Percentiles rank a stretch among this genome's conserved stretches.
These are phyloP conservation scores for Candida nanaspora DNA, from an alignment of 805 yeast genomes.

Conservation along the genomic window DNA sequence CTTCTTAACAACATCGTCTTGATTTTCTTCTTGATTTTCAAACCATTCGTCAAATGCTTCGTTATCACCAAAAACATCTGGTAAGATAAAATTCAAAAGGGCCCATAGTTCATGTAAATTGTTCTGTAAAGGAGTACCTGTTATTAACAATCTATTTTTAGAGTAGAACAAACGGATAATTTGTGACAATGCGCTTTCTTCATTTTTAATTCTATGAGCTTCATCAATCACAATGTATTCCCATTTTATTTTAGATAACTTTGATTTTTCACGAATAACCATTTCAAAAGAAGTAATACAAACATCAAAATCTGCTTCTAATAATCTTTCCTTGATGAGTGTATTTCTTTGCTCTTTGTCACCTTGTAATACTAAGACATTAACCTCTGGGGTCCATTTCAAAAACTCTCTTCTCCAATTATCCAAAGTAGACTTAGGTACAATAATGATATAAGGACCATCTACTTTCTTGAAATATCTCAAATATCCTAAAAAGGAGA, in stretches of 20 bases:
- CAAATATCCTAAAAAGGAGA: conserved; percentile 82
- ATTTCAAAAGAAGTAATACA: conserved; percentile 88
- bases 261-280: conserved; percentile 82
- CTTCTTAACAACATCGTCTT: conserved; percentile 81
- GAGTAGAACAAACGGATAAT: conserved; percentile 86
- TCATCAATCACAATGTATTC: conserved; percentile 91
- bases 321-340: conserved; percentile 49
- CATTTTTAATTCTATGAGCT: conserved; percentile 95
- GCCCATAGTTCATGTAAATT: conserved; percentile 97
- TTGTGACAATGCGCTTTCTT: conserved; percentile 85
- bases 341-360: conserved; percentile 70
- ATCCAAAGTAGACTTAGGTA: conserved; percentile 92
- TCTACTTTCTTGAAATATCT: conserved; percentile 70
- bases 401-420: conserved; percentile 95
- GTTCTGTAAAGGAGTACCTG: conserved; percentile 95
- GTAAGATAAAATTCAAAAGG: conserved; percentile 76
- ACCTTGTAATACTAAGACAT: conserved; percentile 81
- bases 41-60: conserved; percentile 92
- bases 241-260: conserved; percentile 80
- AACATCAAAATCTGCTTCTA: conserved; percentile 81
- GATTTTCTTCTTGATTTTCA: conserved; percentile 49
- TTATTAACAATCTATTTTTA: conserved; percentile 73
- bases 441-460: conserved; percentile 89
- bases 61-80: conserved; percentile 92
- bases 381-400: conserved; percentile 94